Conservation (phyloP, 1,284 basidiomycete genomes). For the Puccinia brachypodii region DNA sequence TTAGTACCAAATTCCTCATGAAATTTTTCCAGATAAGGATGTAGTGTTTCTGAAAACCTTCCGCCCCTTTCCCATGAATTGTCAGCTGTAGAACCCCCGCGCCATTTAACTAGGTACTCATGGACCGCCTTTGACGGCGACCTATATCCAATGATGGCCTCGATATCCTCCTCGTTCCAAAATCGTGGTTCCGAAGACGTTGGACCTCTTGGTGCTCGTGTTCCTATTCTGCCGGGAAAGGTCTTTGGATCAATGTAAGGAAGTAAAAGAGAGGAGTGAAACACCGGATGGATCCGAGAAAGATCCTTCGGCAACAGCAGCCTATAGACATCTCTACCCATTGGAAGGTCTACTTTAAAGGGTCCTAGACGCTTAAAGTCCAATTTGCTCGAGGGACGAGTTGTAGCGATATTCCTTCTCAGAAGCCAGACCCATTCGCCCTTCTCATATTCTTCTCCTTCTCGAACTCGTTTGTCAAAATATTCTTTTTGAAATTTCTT, state of each 20-base stretch:
- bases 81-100: background rate
- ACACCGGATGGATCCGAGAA: background rate
- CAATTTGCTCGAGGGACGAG: too few species aligned
- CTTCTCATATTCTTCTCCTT: too few species aligned
- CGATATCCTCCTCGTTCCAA: background rate
- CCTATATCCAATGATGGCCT: background rate
- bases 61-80: constrained; percentile 6
- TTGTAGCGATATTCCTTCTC: too few species aligned
- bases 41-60: background rate
- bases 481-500: too few species aligned
- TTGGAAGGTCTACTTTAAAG: background rate
- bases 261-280: background rate
- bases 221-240: background rate
- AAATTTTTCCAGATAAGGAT: background rate
- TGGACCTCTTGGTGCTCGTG: background rate
- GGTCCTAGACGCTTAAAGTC: too few species aligned
- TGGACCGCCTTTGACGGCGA: background rate
- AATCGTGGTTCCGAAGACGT: background rate
- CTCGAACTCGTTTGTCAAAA: too few species aligned
- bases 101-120: background rate
- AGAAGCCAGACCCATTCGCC: too few species aligned
- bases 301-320: background rate
- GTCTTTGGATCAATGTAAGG: background rate
- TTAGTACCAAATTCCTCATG: background rate
- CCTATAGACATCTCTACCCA: background rate